Evolutionary conservation across 2,329 filamentous ascomycete species (phyloP).

Genomic region (Colletotrichum tofieldiae): DNA sequence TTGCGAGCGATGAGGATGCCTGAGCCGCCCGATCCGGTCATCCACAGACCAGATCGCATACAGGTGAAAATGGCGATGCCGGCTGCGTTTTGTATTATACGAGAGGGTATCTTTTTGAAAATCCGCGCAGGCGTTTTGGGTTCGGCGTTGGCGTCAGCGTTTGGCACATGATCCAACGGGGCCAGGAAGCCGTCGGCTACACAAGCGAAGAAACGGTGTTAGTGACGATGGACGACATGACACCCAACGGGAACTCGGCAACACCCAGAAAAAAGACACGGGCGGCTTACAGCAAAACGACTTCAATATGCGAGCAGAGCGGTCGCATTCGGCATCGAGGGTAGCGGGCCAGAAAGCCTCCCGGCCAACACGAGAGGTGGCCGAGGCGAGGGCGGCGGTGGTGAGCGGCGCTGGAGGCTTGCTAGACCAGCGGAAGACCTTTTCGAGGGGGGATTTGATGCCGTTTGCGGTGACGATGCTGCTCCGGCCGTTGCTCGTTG

Average conservation of each 20-base stretch:
- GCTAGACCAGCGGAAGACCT: constrained; percentile 62
- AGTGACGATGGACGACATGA: constrained; percentile 30
- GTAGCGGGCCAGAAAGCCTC: constrained; percentile 90
- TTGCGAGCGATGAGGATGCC: constrained; percentile 89
- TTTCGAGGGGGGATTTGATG: constrained; percentile 52
- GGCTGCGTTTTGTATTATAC: constrained; percentile 90
- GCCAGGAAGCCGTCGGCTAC: constrained; percentile 71
- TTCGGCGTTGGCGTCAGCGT: constrained; percentile 46
- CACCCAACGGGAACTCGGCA: not conserved
- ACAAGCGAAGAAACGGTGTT: constrained; percentile 35
- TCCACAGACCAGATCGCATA: constrained; percentile 93
- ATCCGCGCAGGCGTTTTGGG: constrained; percentile 69
- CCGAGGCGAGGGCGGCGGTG: constrained; percentile 61
- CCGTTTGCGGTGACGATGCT: constrained; percentile 45
- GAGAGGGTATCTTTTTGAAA: constrained; percentile 85
- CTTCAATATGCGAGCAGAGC: constrained; percentile 89
- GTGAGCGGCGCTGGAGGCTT: constrained; percentile 71
- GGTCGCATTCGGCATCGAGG: constrained; percentile 91
- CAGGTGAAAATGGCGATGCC: constrained; percentile 95
- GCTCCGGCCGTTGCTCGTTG: constrained; percentile 31
- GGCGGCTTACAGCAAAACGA: constrained; percentile 84
- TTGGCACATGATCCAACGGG: constrained; percentile 55
- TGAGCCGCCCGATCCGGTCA: constrained; percentile 91
- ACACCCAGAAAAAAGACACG: not conserved
- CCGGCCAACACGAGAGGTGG: constrained; percentile 76